Percentiles rank a stretch among this genome's conserved stretches.
Conservation (phyloP, 148 eudicot genomes). For the Nepenthes mirabilis region DNA sequence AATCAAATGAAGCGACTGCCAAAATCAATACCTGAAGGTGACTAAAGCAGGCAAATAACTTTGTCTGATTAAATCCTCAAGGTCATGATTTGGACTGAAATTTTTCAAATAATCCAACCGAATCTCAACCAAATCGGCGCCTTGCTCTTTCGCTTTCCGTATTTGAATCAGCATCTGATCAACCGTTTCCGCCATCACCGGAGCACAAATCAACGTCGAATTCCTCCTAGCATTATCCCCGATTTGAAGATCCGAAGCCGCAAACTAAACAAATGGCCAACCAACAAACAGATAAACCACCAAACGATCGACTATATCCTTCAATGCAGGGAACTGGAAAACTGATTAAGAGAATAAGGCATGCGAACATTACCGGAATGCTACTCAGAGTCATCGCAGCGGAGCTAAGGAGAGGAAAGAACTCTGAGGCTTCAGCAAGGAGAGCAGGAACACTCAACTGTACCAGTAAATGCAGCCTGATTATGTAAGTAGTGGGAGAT, state of each 20-base stretch:
- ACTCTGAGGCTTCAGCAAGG: no score
- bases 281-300: not conserved
- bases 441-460: no score
- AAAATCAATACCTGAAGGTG: conserved; percentile 54
- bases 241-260: conserved; percentile 1
- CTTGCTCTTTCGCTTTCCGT: conserved; percentile 40
- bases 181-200: conserved; percentile 57
- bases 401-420: no score
- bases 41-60: conserved; percentile 75
- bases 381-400: no score
- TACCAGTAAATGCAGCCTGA: no score
- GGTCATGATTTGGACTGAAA: conserved; percentile 37
- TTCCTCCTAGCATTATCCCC: conserved; percentile 3
- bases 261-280: conserved; percentile 4
- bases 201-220: conserved; percentile 60
- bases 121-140: conserved; percentile 79
- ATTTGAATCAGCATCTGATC: conserved; percentile 38
- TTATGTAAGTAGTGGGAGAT: no score
- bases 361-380: no score
- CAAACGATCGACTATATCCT: not conserved
- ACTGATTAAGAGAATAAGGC: no score
- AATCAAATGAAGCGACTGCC: not conserved
- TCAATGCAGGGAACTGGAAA: no score
- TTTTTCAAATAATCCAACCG: conserved; percentile 63
- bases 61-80: conserved; percentile 25